Evolutionary conservation across 2,329 filamentous ascomycete species (phyloP).

Genomic region (Thermothelomyces thermophilus): DNA sequence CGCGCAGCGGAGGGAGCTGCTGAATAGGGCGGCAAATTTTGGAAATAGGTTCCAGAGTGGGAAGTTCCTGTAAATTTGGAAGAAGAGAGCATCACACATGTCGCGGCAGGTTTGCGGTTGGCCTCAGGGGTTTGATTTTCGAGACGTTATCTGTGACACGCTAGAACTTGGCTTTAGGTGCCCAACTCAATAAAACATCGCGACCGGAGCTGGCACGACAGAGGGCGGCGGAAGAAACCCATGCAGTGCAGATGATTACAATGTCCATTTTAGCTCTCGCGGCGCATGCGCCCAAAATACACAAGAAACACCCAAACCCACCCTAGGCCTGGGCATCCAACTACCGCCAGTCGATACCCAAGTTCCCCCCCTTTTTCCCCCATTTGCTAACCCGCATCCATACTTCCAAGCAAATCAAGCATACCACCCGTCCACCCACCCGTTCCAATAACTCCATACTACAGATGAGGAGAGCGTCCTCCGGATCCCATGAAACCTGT

Average conservation of each 20-base stretch:
- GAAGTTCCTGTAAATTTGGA: slow-evolving; percentile 40
- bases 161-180: too few species aligned
- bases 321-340: not conserved
- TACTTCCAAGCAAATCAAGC: not conserved
- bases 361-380: not conserved
- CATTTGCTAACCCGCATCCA: not conserved
- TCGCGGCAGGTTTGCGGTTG: not conserved
- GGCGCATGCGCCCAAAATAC: not conserved
- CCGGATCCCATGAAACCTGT: not conserved
- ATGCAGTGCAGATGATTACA: not conserved
- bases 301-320: not conserved
- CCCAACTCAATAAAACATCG: too few species aligned
- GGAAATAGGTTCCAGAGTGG: slow-evolving; percentile 75
- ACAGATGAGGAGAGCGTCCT: not conserved
- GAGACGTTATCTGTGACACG: too few species aligned
- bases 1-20: slow-evolving; percentile 68
- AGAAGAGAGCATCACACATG: not conserved
- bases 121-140: not conserved
- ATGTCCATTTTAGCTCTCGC: too few species aligned
- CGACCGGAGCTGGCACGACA: too few species aligned
- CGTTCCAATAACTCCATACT: slow-evolving; percentile 4
- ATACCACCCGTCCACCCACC: not conserved
- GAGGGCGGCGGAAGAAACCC: too few species aligned
- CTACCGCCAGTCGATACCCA: not conserved
- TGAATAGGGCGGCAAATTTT: slow-evolving; percentile 75